Base-by-base conservation (phyloP, 2,329 filamentous ascomycete species). In the Epichloe gansuensis region DNA sequence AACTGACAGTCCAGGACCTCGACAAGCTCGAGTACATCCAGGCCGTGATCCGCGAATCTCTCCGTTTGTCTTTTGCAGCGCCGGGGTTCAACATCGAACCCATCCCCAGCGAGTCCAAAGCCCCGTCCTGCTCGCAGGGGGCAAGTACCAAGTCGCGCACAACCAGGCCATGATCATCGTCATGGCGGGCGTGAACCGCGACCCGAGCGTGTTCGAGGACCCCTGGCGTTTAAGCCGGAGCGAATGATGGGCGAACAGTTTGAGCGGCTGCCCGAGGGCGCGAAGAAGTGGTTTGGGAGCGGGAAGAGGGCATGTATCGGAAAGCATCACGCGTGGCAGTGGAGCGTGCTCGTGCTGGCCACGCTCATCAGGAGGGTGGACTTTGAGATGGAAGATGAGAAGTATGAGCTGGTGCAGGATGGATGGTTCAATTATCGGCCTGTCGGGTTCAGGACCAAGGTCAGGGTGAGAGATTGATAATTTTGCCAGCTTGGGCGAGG, bases 81-180 rank as follows among this genome's bases (percentile, higher is more conserved):
- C 77, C 78, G 1, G 72, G 74, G 0, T 77, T 81, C 67, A 77
- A 77, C 65, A 73, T 77, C 52, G 75, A 77, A 63, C 73, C 74
- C 2, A 61, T 66, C 41, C 64, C 68, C 2, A 62, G 64, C 5
- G 62, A 61, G 6, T 66, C 72, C 57, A 71, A 69, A 61, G 65
- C 0, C 74, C 79, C 0, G 62, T 80, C 17, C 67, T 75, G 3
- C 63, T 77, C 0, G 72, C 57, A 0, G 72, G 72, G 1, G 75
- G 74, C 43, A 75, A 73, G 57, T 77, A 77, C 61, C 65, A 74
- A 59, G 58, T 77, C 13, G 67, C 73, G 4, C 68, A 76, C 62
- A 62, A 76, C 59, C 75, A 77, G 59, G 48, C 72, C 41, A 67
- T 77, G 63, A 75, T 77, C 57, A 61, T 77, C 35, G 72, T 77